These are phyloP conservation scores for Pseudovirgaria hyperparasitica DNA, from an alignment of 2,329 filamentous ascomycete species.

Conservation along the genomic window DNA sequence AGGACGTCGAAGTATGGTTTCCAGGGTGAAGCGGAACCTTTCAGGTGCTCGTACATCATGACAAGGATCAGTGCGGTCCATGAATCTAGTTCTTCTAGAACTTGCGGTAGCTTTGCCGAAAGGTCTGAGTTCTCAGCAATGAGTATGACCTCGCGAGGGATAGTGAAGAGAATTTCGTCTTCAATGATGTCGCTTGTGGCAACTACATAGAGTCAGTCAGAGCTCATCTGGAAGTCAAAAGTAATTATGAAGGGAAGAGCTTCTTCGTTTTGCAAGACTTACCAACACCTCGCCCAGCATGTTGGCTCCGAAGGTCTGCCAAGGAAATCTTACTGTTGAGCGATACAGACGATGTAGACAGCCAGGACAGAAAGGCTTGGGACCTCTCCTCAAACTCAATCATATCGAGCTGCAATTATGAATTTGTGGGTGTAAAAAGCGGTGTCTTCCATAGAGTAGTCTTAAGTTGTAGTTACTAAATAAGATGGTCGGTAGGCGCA, in stretches of 20 bases:
- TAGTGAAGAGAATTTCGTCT: slow-evolving; percentile 68
- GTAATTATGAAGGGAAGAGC: not conserved
- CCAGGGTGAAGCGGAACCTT: slow-evolving; percentile 53
- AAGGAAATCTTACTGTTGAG: slow-evolving; percentile 47
- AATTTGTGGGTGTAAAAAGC: too few relatives aligned
- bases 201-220: slow-evolving; percentile 37
- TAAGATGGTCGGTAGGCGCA: too few relatives aligned
- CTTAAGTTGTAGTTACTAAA: too few relatives aligned
- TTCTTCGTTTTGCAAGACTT: slow-evolving; percentile 20
- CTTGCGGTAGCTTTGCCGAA: slow-evolving; percentile 35
- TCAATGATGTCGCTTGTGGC: slow-evolving; percentile 56
- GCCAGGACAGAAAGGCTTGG: slow-evolving; percentile 44
- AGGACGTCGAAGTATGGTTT: slow-evolving; percentile 66
- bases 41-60: slow-evolving; percentile 64
- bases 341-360: slow-evolving; percentile 38
- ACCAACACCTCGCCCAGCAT: slow-evolving; percentile 52
- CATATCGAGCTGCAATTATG: too few relatives aligned
- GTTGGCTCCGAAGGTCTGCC: slow-evolving; percentile 41
- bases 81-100: slow-evolving; percentile 27
- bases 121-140: slow-evolving; percentile 61
- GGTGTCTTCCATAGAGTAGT: too few relatives aligned
- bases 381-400: slow-evolving; percentile 32
- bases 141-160: slow-evolving; percentile 61
- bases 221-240: not conserved
- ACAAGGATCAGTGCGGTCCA: slow-evolving; percentile 56